These are phyloP conservation scores for Antrodiella citrinella DNA, from an alignment of 768 basidiomycete genomes.

Conservation along the genomic window DNA sequence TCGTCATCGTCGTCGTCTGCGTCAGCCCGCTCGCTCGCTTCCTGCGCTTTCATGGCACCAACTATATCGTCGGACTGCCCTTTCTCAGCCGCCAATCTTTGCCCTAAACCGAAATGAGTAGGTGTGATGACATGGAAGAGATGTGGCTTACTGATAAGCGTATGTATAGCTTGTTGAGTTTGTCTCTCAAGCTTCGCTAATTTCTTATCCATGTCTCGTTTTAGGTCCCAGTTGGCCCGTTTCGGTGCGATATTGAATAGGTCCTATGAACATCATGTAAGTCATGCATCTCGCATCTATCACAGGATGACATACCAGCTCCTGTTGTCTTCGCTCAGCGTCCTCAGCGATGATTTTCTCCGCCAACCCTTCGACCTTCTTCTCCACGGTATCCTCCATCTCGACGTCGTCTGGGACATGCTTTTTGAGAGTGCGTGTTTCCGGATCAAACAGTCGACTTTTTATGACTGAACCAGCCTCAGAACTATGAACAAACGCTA, in stretches of 20 bases:
- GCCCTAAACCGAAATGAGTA: slow-evolving; percentile 49
- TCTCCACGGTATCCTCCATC: slow-evolving; percentile 82
- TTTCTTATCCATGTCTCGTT: slow-evolving; percentile 89
- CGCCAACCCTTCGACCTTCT: slow-evolving; percentile 73
- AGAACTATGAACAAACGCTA: slow-evolving; percentile 1
- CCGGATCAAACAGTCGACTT: slow-evolving; percentile 85
- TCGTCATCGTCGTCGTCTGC: slow-evolving; percentile 59
- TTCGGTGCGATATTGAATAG: slow-evolving; percentile 97
- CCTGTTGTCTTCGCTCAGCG: slow-evolving; percentile 75
- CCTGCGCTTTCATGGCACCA: slow-evolving; percentile 78
- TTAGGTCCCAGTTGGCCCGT: slow-evolving; percentile 93
- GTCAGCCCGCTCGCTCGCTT: slow-evolving; percentile 43
- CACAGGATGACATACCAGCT: slow-evolving; percentile 55
- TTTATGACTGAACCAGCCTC: slow-evolving; percentile 41
- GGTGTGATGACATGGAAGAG: not conserved
- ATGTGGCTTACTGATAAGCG: slow-evolving; percentile 72
- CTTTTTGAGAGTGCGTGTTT: slow-evolving; percentile 71
- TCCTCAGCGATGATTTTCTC: slow-evolving; percentile 83
- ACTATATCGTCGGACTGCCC: slow-evolving; percentile 73
- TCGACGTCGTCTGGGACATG: slow-evolving; percentile 41
- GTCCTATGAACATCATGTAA: slow-evolving; percentile 47
- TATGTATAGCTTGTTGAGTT: slow-evolving; percentile 89
- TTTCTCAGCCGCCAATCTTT: slow-evolving; percentile 71
- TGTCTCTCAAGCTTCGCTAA: slow-evolving; percentile 81
- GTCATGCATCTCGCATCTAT: not conserved